Evolutionary conservation across 768 basidiomycete genomes (phyloP).

Genomic region (Boletus rubropictus): DNA sequence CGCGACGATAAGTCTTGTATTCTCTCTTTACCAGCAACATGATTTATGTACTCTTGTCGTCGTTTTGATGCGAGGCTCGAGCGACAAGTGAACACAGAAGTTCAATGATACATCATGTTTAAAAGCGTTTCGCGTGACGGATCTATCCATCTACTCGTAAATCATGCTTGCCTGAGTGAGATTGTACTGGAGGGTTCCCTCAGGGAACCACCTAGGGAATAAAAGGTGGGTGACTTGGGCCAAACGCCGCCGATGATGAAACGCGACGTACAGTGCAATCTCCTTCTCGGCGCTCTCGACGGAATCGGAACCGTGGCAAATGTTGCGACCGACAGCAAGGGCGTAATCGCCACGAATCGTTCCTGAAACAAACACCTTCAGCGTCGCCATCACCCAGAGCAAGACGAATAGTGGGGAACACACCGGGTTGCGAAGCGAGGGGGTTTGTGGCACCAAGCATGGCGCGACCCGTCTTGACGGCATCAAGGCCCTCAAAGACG

Average conservation of each 20-base stretch:
- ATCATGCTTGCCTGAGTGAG: slow-evolving; percentile 65
- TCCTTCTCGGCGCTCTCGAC: slow-evolving; percentile 92
- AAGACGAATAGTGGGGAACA: slow-evolving; percentile 20
- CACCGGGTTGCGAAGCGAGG: slow-evolving; percentile 79
- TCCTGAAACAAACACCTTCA: slow-evolving; percentile 39
- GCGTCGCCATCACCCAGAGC: background rate
- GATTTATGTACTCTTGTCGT: slow-evolving; percentile 1
- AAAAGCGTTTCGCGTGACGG: background rate
- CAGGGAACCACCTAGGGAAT: slow-evolving; percentile 79
- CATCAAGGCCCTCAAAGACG: slow-evolving; percentile 93
- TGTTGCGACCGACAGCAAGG: slow-evolving; percentile 92
- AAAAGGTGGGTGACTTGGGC: background rate
- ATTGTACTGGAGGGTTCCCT: slow-evolving; percentile 69
- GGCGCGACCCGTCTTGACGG: slow-evolving; percentile 89
- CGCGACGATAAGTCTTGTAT: slow-evolving; percentile 5
- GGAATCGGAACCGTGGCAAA: slow-evolving; percentile 87
- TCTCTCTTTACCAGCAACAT: background rate
- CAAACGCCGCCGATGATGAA: background rate
- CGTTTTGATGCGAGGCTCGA: background rate
- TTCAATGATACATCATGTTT: slow-evolving; percentile 20
- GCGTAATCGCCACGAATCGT: slow-evolving; percentile 96
- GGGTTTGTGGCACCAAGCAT: slow-evolving; percentile 99
- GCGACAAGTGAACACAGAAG: background rate
- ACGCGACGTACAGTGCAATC: slow-evolving; percentile 69
- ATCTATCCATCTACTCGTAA: slow-evolving; percentile 55